Evolutionary conservation across 2,329 filamentous ascomycete genomes (phyloP), one percentile per base, ranked within the genome.

Genomic region (Talaromyces funiculosus): DNA sequence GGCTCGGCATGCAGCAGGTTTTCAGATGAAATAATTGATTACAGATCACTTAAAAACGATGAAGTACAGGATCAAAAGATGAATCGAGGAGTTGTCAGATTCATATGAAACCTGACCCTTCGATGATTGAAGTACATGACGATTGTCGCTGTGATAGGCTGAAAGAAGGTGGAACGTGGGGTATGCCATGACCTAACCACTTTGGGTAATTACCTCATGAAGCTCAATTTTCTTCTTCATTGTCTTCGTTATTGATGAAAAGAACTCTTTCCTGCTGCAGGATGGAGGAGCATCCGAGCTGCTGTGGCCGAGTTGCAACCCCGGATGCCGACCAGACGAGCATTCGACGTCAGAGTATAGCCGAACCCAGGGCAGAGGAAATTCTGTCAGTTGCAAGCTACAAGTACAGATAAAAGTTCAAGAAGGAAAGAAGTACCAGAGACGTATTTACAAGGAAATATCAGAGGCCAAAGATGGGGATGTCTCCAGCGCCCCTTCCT

Each of bases 121-220:
- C n/a, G 29, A 51, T 33, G 26, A 51, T 20, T 22, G 18, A 40
- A 40, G 51, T 54, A 40, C 6, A 54, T 54, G 51, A 54, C 51
- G 51, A 54, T 54, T 38, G 51, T 8, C 35, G 31, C 33, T 38
- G 33, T 54, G 51, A 54, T 54, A 38, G 51, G 51, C 51, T 54
- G 20, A 22, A 8, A 24, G n/a, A 2, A 14, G 3, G 33, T 18
- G 51, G 51, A 54, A 54, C 35, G 51, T 54, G 51, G 51, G 51
- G 51, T 54, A 54, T 1, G 1, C 1, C 3, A 3, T 7, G 14
- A 14, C 16, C 51, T 54, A 54, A 20, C 51, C 35, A 4, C 10
- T 54, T 40, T 40, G 51, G 20, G 51, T 54, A 54, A 54, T 24
- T 40, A 54, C 20, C 51, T 54, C n/a, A 16, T 20, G 29, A 22